Evolutionary conservation across 305 asterid genomes (phyloP).

Genomic region (Fraxinus sp.): DNA sequence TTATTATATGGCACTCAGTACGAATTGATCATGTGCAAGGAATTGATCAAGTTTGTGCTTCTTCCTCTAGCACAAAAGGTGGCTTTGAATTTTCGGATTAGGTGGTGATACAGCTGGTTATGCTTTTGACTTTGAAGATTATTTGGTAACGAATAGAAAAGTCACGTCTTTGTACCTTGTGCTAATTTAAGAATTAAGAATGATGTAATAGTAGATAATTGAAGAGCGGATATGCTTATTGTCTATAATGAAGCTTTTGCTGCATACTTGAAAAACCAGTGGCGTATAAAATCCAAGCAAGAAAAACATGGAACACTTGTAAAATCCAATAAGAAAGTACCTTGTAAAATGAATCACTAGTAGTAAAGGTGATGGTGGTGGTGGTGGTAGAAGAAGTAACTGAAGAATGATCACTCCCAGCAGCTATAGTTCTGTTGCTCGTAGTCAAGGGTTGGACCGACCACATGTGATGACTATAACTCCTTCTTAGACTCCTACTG

Average conservation of each 20-base stretch:
- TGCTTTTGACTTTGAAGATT: background rate
- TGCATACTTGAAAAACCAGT: background rate
- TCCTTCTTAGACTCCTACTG: slow-evolving; percentile 23
- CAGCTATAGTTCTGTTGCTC: slow-evolving; percentile 39
- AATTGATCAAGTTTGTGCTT: background rate
- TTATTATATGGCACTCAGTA: background rate
- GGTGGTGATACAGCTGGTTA: background rate
- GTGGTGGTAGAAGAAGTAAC: slow-evolving; percentile 26
- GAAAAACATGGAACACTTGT: background rate
- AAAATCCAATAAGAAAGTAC: slow-evolving; percentile 42
- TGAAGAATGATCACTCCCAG: slow-evolving; percentile 26
- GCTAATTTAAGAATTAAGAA: background rate
- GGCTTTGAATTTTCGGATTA: background rate
- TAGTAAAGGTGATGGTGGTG: slow-evolving; percentile 5
- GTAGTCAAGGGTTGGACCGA: slow-evolving; percentile 37
- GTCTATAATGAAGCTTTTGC: background rate
- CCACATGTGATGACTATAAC: slow-evolving; percentile 49
- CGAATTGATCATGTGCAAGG: background rate
- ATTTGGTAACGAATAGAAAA: background rate
- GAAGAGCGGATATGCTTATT: background rate
- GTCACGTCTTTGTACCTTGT: background rate
- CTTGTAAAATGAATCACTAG: slow-evolving; percentile 63
- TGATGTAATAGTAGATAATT: background rate
- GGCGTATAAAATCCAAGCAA: background rate
- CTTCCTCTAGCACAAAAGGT: background rate